These are phyloP conservation scores for Calonectria ilicicola DNA, from an alignment of 2,329 filamentous ascomycete species.

Conservation along the genomic window DNA sequence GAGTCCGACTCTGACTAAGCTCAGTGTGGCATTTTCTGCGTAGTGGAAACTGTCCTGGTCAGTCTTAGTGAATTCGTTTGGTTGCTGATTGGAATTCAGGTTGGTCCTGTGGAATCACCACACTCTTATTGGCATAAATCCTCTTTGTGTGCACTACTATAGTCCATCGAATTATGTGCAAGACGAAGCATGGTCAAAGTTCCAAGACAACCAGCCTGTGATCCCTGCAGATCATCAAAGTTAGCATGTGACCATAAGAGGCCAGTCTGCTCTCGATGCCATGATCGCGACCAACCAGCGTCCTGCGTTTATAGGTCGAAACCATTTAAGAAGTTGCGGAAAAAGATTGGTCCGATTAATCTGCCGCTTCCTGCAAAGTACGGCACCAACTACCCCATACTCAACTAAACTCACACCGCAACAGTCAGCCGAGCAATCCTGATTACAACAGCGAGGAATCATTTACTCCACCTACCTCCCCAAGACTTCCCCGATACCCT, in stretches of 20 bases:
- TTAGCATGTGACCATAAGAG: constrained; percentile 41
- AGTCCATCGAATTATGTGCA: too few relatives aligned
- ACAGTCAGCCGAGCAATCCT: neutral
- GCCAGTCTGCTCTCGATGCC: constrained; percentile 43
- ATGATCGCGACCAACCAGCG: constrained; percentile 6
- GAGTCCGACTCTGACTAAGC: too few relatives aligned
- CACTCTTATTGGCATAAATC: too few relatives aligned
- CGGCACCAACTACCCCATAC: neutral
- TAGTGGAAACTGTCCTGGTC: too few relatives aligned
- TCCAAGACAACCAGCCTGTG: constrained; percentile 32
- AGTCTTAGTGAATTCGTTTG: too few relatives aligned
- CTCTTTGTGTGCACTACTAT: too few relatives aligned
- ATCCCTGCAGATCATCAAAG: constrained; percentile 44
- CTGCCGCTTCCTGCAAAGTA: neutral
- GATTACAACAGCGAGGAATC: neutral
- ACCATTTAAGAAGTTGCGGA: constrained; percentile 20
- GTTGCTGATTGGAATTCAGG: too few relatives aligned
- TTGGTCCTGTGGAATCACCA: too few relatives aligned
- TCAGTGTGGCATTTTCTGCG: too few relatives aligned
- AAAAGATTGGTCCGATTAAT: neutral
- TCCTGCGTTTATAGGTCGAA: constrained; percentile 11
- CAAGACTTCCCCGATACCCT: constrained; percentile 25
- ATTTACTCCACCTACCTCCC: neutral
- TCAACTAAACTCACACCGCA: neutral
- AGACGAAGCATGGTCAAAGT: neutral